Conservation (phyloP, 495 filamentous ascomycete genomes). For the Penicillium nucicola region DNA sequence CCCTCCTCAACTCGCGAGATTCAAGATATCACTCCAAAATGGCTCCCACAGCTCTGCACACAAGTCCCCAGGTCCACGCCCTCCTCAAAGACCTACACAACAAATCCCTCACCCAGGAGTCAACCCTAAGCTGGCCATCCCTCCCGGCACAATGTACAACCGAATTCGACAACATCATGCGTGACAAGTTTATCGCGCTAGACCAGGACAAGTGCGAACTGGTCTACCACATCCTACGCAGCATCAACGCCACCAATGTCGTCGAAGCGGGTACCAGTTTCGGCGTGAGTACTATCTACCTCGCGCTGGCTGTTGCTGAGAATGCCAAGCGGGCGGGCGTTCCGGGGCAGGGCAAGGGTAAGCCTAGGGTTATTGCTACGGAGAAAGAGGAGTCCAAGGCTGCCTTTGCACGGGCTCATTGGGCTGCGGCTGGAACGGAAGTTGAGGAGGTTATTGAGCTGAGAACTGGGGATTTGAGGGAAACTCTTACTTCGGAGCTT, state of each 20-base stretch:
- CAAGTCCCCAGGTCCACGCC: constrained; percentile 14
- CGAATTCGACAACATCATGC: constrained; percentile 36
- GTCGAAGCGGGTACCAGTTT: constrained; percentile 59
- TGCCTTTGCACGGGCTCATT: constrained; percentile 40
- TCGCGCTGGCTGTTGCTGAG: constrained; percentile 49
- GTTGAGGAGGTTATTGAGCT: constrained; percentile 49
- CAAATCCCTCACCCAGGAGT: constrained; percentile 30
- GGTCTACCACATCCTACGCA: constrained; percentile 45
- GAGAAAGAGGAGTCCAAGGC: constrained; percentile 55
- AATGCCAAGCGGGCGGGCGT: constrained; percentile 22
- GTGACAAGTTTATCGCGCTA: constrained; percentile 53
- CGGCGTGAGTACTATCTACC: constrained; percentile 59
- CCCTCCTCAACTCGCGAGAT: no score
- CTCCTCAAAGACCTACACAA: constrained; percentile 26
- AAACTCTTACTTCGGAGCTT: constrained; percentile 45
- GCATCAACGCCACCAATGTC: constrained; percentile 44
- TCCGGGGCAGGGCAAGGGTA: background rate
- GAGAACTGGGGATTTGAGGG: constrained; percentile 51
- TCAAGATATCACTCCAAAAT: constrained; percentile 4
- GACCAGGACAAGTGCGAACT: constrained; percentile 54
- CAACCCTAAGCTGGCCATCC: constrained; percentile 13
- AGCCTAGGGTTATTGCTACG: constrained; percentile 51
- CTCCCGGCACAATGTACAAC: constrained; percentile 11
- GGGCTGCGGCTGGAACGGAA: constrained; percentile 41
- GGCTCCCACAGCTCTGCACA: constrained; percentile 14